Base-by-base conservation (phyloP, 2,329 filamentous ascomycete genomes). In the Leptodontidium sp. region DNA sequence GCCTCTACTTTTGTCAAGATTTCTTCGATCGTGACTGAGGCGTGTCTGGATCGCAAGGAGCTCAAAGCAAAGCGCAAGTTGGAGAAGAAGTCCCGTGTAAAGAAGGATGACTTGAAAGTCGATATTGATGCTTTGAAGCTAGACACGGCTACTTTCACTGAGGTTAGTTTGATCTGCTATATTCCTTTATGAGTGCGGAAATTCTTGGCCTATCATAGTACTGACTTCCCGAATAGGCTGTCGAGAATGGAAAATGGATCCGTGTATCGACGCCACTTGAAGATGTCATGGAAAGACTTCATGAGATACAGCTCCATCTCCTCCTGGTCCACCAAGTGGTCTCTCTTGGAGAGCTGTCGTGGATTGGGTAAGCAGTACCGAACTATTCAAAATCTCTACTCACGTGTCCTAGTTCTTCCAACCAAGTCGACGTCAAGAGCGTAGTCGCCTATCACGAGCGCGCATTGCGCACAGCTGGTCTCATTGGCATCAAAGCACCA, bases 291-390 rank as follows among this genome's bases (percentile, higher is more conserved):
- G 61, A 66, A 15, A 59, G 71, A 24, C 64, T 77, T 17, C 67
- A 72, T 50, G 65, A 74, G 12, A 32, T 76, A 24, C 74, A 75
- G 50, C 68, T 73, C 15, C 69, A 73, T 69, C 68, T 75, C 61
- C 67, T 76, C 21, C 64, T 76, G 14, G 68, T 77, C 5, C 70
- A 66, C 40, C 74, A 75, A 38, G 72, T 75, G 43, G 61, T 75
- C 26, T 74, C 68, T 3, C 62, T 75, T 29, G 68, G 71, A 11
- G 59, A 61, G 1, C 35, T 76, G 38, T 72, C 71, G 2, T 68
- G 61, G 64, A 67, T 74, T 50, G 4, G 71, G 73, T 75, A 62
- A 69, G 75, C 70, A 24, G 6, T 11, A 14, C 6, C 9, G 4
- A 12, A 49, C n/a, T 7, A 21, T 58, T 17, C 8, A 26, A 47